Evolutionary conservation across 1,139 yeast species (phyloP).

Genomic region (Geotrichum candidum): DNA sequence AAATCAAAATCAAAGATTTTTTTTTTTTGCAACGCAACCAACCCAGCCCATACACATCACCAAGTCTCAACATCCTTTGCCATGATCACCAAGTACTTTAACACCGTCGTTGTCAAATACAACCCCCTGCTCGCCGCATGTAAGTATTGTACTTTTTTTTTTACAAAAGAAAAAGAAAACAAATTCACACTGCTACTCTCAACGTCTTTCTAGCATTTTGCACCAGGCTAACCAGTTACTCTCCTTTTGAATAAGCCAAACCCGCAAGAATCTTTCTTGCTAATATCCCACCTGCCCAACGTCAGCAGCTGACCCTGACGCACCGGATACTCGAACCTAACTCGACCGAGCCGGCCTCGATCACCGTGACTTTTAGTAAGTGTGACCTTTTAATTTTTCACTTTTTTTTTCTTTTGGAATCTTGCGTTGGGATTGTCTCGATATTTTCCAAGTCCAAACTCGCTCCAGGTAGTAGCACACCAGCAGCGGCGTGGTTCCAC

Average conservation of each 20-base stretch:
- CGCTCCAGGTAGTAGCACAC: no score
- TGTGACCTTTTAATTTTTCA: neutral
- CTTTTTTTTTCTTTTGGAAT: neutral
- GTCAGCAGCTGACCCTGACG: slow-evolving; percentile 29
- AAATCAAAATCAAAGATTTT: neutral
- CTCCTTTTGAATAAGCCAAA: slow-evolving; percentile 43
- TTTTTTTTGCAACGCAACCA: neutral
- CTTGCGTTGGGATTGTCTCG: neutral
- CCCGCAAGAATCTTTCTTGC: slow-evolving; percentile 76
- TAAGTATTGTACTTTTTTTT: slow-evolving; percentile 29
- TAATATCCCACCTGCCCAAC: slow-evolving; percentile 57
- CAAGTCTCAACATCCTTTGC: neutral
- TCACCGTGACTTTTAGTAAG: slow-evolving; percentile 63
- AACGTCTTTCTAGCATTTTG: neutral
- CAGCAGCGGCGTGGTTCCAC: no score
- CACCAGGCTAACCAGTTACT: neutral
- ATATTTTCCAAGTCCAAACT: no score
- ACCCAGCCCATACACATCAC: neutral
- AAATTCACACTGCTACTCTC: neutral
- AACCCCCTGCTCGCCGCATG: slow-evolving; percentile 68
- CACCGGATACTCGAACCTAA: slow-evolving; percentile 28
- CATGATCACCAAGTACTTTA: slow-evolving; percentile 83
- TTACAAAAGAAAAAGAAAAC: neutral
- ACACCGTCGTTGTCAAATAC: slow-evolving; percentile 70
- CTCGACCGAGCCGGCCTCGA: slow-evolving; percentile 49